Conservation (phyloP, 2,329 filamentous ascomycete species). For the Arthrinium phaeospermum region DNA sequence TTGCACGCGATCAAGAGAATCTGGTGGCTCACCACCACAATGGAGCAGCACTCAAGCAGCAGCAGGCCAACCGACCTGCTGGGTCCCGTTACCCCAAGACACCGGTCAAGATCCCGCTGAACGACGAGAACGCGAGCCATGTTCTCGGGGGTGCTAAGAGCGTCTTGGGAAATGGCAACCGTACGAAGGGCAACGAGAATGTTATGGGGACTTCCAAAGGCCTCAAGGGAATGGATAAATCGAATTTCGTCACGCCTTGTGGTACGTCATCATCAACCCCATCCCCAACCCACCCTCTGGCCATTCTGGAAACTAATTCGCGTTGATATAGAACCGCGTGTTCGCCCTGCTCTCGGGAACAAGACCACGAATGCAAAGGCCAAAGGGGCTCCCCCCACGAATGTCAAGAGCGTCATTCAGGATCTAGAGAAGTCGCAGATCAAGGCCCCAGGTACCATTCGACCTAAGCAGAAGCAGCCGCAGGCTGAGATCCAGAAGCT, state of each 20-base stretch:
- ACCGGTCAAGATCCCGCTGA: constrained; percentile 75
- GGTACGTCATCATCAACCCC: constrained; percentile 57
- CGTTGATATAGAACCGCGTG: constrained; percentile 61
- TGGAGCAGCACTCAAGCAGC: constrained; percentile 72
- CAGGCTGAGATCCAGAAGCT: constrained; percentile 64
- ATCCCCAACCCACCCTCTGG: neutral
- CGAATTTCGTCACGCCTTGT: constrained; percentile 78
- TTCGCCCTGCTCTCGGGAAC: constrained; percentile 82
- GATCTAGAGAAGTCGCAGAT: constrained; percentile 67
- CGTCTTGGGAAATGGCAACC: constrained; percentile 59
- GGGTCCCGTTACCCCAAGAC: constrained; percentile 80
- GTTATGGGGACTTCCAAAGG: constrained; percentile 54
- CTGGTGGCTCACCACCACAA: constrained; percentile 77
- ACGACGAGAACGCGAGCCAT: constrained; percentile 82
- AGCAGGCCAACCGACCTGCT: constrained; percentile 61
- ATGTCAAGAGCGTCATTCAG: constrained; percentile 58
- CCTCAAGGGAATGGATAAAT: constrained; percentile 56
- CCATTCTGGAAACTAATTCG: neutral
- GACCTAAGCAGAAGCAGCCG: constrained; percentile 61
- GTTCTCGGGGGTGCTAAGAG: constrained; percentile 65
- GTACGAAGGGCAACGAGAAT: constrained; percentile 63
- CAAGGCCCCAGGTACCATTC: constrained; percentile 63
- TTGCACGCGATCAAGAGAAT: constrained; percentile 87
- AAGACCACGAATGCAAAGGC: constrained; percentile 97
- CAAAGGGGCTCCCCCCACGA: constrained; percentile 68